Evolutionary conservation across 1,139 yeast genomes (phyloP).

Genomic region (Waltiozyma solani): DNA sequence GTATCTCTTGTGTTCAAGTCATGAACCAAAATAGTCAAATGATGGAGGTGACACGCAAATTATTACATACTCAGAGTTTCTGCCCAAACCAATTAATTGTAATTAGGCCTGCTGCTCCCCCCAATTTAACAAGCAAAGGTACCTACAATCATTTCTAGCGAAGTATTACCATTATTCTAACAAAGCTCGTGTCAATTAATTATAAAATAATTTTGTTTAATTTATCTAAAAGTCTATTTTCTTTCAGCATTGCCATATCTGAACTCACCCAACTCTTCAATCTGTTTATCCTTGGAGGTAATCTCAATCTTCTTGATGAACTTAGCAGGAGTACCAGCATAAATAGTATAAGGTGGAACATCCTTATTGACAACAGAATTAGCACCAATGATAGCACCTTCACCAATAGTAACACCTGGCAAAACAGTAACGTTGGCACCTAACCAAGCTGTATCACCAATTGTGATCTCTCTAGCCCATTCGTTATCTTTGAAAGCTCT

Average conservation of each 20-base stretch:
- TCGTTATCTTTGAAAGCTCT: conserved; percentile 36
- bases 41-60: too few species aligned
- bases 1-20: too few species aligned
- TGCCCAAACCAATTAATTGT: too few species aligned
- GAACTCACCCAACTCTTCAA: neutral
- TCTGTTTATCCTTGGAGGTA: neutral
- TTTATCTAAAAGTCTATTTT: too few species aligned
- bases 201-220: too few species aligned
- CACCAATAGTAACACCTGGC: conserved; percentile 62
- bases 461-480: conserved; percentile 43
- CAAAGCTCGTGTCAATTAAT: too few species aligned
- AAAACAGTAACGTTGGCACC: conserved; percentile 44
- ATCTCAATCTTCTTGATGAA: conserved; percentile 26
- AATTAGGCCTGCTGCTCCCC: too few species aligned
- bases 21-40: too few species aligned
- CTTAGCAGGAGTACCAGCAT: conserved; percentile 52
- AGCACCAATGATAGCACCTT: conserved; percentile 55
- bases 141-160: too few species aligned
- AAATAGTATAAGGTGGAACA: conserved; percentile 42
- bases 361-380: conserved; percentile 52
- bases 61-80: too few species aligned
- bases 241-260: neutral
- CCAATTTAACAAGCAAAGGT: too few species aligned
- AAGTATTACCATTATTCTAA: too few species aligned
- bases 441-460: conserved; percentile 61